Base-by-base conservation (phyloP, 192 early-diverging fungal species). In the Geranomyces variabilis region DNA sequence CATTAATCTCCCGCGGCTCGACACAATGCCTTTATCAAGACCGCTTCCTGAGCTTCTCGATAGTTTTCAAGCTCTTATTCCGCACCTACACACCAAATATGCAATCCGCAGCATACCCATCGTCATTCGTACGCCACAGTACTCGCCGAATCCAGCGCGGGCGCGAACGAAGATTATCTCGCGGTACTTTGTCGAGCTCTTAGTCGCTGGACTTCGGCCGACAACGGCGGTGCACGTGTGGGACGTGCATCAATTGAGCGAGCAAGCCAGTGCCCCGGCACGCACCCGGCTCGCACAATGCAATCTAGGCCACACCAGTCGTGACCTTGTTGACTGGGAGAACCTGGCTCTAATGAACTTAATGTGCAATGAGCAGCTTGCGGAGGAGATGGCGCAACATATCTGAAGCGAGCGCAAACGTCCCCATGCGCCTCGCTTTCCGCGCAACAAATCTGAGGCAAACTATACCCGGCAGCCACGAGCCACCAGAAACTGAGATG, bases 261-360 rank as follows among this genome's bases (percentile, higher is more conserved):
- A 70, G 34, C n/a, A 24, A 31, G 48, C 53, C 12, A 44, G 13
- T 0, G n/a, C n/a, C 0, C 21, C 22, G 8, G 69, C 51, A 36
- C n/a, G 31, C n/a, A 1, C 17, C 10, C 22, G 69, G 28, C 19
- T 58, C 0, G 69, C 57, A 28, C 28, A 22, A 29, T 61, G 69
- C 24, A 19, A 9, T n/a, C 36, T 28, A 9, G 53, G 58, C 3
- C 36, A 34, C 8, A 56, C 57, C 9, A 45, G 28, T 15, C 48
- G 69, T 10, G 69, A 70, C 53, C 28, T 70, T 15, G 69, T 70
- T 17, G 69, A 70, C 15, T 62, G 56, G 69, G 69, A 70, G 43
- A 70, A 61, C 61, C 26, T 60, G 57, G 41, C 61, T 14, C 28
- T 70, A 14, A 61, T 61, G 58, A 70, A 70, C 44, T 19, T 44